phyloP scores from a whole-genome alignment of 2,329 filamentous ascomycete species.

The Xylaria sp. region DNA sequence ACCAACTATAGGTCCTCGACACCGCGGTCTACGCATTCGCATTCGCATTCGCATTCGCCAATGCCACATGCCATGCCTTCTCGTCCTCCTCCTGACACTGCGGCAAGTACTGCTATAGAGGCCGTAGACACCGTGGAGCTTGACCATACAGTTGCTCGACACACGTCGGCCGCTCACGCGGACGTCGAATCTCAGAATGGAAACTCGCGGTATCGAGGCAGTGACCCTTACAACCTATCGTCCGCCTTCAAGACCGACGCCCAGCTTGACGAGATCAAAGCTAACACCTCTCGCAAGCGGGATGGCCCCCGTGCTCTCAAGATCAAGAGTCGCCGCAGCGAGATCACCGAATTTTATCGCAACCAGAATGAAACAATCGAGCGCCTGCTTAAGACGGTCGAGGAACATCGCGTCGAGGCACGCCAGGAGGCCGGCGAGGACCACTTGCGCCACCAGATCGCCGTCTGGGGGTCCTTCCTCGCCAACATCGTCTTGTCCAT shows the following conservation, averaged over 20 bases:
- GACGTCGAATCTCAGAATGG: conserved; percentile 59
- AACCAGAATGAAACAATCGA: conserved; percentile 94
- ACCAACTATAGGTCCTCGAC: conserved; percentile 32
- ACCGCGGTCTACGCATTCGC: conserved; percentile 43
- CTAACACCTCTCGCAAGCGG: conserved; percentile 83
- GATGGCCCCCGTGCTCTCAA: conserved; percentile 49
- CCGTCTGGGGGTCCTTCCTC: conserved; percentile 74
- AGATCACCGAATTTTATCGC: conserved; percentile 85
- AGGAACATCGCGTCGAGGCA: conserved; percentile 87
- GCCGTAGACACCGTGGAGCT: conserved; percentile 46
- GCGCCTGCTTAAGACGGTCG: conserved; percentile 88
- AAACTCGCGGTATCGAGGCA: conserved; percentile 61
- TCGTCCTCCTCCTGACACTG: conserved; percentile 45
- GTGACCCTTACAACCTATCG: conserved; percentile 85
- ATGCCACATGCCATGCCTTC: conserved; percentile 31
- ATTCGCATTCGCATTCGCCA: conserved; percentile 39
- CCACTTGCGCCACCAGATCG: conserved; percentile 78
- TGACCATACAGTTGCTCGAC: conserved; percentile 57
- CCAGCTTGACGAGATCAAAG: conserved; percentile 81
- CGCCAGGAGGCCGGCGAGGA: conserved; percentile 84
- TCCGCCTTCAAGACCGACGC: conserved; percentile 79
- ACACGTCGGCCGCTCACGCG: conserved; percentile 49
- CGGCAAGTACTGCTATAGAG: conserved; percentile 61
- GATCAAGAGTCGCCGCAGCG: conserved; percentile 56
- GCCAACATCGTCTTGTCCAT: conserved; percentile 84